phyloP scores from a whole-genome alignment of 768 basidiomycete genomes.

The Grammothele lineata region DNA sequence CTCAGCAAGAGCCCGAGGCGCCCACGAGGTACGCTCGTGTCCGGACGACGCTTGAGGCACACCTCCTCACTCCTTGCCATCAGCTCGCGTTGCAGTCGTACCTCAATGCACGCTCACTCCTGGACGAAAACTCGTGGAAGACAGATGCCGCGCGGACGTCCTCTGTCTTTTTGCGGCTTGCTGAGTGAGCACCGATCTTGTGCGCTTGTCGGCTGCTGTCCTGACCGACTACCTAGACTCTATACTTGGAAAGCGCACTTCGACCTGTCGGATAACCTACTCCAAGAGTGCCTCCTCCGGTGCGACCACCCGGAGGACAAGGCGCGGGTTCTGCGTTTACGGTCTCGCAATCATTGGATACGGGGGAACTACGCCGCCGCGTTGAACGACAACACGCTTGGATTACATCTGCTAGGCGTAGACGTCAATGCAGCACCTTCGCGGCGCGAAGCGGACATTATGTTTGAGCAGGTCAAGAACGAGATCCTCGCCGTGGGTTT shows the following conservation, averaged over 20 bases:
- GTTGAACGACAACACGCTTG: slow-evolving; percentile 52
- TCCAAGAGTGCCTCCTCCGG: slow-evolving; percentile 51
- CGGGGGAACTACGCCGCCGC: slow-evolving; percentile 53
- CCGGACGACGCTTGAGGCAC: not conserved
- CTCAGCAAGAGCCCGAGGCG: slow-evolving; percentile 66
- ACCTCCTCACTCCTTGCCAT: no score
- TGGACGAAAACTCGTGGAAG: slow-evolving; percentile 52
- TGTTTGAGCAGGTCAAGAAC: slow-evolving; percentile 69
- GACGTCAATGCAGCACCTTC: slow-evolving; percentile 53
- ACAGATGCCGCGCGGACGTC: slow-evolving; percentile 45
- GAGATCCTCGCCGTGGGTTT: slow-evolving; percentile 68
- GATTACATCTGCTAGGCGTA: slow-evolving; percentile 58
- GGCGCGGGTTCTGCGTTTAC: slow-evolving; percentile 51
- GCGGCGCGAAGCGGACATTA: slow-evolving; percentile 49
- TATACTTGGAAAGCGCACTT: slow-evolving; percentile 67
- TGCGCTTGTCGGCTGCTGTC: not conserved
- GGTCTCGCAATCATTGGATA: slow-evolving; percentile 62
- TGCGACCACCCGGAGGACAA: slow-evolving; percentile 49
- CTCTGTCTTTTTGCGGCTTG: slow-evolving; percentile 50
- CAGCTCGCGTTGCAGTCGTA: slow-evolving; percentile 66
- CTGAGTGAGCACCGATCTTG: slow-evolving; percentile 45
- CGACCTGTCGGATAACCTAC: slow-evolving; percentile 44
- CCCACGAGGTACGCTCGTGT: slow-evolving; percentile 55
- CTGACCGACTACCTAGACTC: slow-evolving; percentile 35
- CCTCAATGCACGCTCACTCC: slow-evolving; percentile 50